Evolutionary conservation across 441 rosid genomes (phyloP), one percentile per base, ranked within the genome.

Genomic region (Cnidoscolus chayamansa): DNA sequence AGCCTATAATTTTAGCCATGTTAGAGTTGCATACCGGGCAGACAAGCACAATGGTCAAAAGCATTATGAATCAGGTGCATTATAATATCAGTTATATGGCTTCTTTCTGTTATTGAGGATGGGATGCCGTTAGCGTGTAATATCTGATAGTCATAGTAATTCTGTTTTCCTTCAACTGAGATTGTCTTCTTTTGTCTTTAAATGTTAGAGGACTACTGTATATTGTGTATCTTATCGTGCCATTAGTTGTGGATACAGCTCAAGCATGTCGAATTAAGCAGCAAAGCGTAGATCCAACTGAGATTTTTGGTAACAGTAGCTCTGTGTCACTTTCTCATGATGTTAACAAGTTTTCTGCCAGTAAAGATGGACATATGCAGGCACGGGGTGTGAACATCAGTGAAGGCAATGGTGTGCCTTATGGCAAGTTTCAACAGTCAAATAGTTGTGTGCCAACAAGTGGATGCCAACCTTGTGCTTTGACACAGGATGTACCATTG

Each of bases 1-100:
- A 55, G 63, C 49, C 16, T 60, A 70, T 47, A 49, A 35, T 40
- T 54, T 16, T 56, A 70, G 67, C 71, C 51, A 30, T 63, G 78
- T 72, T 70, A 76, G 25, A 51, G 84, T 81, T 70, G 79, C 74
- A 17, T 76, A 76, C 64, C 68, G 17, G 65, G 43, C 60, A 15
- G 48, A 8, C 31, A 70, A 55, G 59, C 40, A 56, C 47, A 55
- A n/a, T 32, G 65, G 31, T 54, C 75, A 55, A 72, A 57, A 32
- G 40, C 74, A 63, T 50, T 19, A 37, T 11, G 61, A 75, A 72
- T 58, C 74, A 72, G 77, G 82, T 79, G 65, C 37, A 2, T 17
- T 58, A 17, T n/a, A 2, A 32, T 64, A 1, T 37, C 47, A 4
- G 7, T 19, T 35, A 40, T 40, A 57, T 20, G 20, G 45, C 50